Base-by-base conservation (phyloP, 768 basidiomycete species). In the Panus rudis region DNA sequence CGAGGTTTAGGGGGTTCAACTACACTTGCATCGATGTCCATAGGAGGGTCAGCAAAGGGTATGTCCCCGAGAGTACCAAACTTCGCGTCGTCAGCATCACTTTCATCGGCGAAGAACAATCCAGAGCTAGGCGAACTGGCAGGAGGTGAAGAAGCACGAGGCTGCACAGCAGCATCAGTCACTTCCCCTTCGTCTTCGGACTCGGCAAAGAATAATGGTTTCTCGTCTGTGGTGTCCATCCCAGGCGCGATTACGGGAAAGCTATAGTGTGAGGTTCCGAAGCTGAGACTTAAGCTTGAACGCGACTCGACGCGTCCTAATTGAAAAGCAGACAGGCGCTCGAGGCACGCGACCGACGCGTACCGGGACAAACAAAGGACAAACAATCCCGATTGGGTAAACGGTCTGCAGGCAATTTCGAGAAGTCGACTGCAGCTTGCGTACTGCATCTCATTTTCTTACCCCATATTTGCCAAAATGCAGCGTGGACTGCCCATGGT, bases 401-500 rank as follows among this genome's bases (percentile, higher is more conserved):
- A n/a, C 10, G 10, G 28, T n/a, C 28, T 30, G 28, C n/a, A 30
- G 28, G 10, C 10, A 10, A 30, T 30, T 30, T 30, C 28, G 10
- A n/a, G n/a, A 30, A n/a, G n/a, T 10, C 28, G n/a, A 10, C 28
- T 30, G 10, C 28, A 10, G 10, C 28, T 30, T n/a, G 10, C n/a
- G 28, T n/a, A 30, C 28, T 30, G 10, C 28, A 30, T 30, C 28
- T n/a, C 28, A n/a, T 30, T n/a, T n/a, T 30, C n/a, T n/a, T n/a
- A 10, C n/a, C 28, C 28, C n/a, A 30, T n/a, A 30, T 40, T 24
- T 30, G 8, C 21, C 60, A 81, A 78, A 72, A 91, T 91, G 89
- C 88, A 90, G 65, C 83, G 87, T 49, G 76, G 76, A 51, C 73
- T 89, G 55, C 82, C 82, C 37, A 87, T 88, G 81, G 85, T 85